Conservation (phyloP, 2,329 filamentous ascomycete species). For the Amylocarpus encephaloides region DNA sequence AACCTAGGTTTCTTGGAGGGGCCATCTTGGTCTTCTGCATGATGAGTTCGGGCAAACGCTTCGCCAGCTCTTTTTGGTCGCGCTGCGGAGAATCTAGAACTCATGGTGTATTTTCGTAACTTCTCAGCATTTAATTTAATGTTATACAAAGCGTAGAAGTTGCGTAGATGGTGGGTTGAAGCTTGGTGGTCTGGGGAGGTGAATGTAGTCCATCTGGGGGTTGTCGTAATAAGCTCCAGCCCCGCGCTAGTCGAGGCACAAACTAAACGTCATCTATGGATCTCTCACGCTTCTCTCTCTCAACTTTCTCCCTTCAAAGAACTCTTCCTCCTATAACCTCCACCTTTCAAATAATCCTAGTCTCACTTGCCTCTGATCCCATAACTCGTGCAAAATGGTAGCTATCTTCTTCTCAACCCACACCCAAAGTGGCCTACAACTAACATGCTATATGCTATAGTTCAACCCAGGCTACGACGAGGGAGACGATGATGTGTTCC, state of each 20-base stretch:
- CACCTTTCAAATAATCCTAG: no score
- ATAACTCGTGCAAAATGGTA: neutral
- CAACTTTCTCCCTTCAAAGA: no score
- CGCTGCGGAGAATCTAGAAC: conserved; percentile 54
- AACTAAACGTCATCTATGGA: conserved; percentile 19
- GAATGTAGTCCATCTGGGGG: neutral
- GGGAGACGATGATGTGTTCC: conserved; percentile 28
- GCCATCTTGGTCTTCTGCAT: conserved; percentile 45
- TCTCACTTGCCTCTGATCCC: no score
- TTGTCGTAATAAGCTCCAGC: conserved; percentile 14
- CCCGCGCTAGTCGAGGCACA: conserved; percentile 10
- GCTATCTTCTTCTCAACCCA: neutral
- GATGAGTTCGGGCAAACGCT: conserved; percentile 69
- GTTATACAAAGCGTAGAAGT: neutral
- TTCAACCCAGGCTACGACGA: conserved; percentile 24
- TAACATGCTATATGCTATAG: conserved; percentile 18
- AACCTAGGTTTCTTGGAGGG: conserved; percentile 79
- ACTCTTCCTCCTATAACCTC: no score
- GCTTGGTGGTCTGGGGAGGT: no score
- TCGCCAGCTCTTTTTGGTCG: conserved; percentile 81
- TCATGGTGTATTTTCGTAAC: conserved; percentile 32
- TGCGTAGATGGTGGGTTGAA: no score
- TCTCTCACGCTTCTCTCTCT: no score
- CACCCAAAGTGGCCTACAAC: neutral
- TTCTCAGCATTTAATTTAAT: neutral